A percentile compares a stretch with the other conserved stretches of the same genome.
Evolutionary conservation across 2,329 filamentous ascomycete species (phyloP).

Genomic region (Paecilomyces dactylethromorphus): DNA sequence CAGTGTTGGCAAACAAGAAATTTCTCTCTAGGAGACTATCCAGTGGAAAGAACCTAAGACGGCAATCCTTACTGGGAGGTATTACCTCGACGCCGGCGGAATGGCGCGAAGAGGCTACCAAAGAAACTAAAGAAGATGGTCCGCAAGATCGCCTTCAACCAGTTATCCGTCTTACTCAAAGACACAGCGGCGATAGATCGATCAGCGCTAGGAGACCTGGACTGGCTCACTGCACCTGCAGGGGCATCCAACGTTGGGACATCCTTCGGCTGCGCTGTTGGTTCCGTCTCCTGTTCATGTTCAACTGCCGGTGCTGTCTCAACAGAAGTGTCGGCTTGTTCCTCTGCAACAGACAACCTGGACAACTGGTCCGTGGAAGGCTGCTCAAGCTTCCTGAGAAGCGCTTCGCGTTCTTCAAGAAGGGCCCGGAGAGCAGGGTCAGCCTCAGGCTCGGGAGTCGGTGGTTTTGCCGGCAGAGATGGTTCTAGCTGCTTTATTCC

Average conservation of each 20-base stretch:
- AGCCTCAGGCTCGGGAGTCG: conserved; percentile 23
- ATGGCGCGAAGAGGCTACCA: conserved; percentile 31
- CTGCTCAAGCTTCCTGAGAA: conserved; percentile 22
- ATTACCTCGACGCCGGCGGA: conserved; percentile 27
- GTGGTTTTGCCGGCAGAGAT: conserved; percentile 12
- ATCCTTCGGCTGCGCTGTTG: neutral
- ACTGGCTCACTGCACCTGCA: conserved; percentile 3
- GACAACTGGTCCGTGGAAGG: conserved; percentile 23
- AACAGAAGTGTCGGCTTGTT: conserved; percentile 74
- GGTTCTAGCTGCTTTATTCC: conserved; percentile 16
- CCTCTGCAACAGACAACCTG: conserved; percentile 71
- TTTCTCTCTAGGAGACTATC: conserved; percentile 2
- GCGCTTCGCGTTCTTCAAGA: conserved; percentile 25
- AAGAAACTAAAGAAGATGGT: conserved; percentile 35
- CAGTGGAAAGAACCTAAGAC: conserved; percentile 4
- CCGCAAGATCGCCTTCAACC: conserved; percentile 34
- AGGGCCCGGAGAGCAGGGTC: conserved; percentile 24
- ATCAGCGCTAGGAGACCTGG: conserved; percentile 12
- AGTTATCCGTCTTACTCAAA: conserved; percentile 31
- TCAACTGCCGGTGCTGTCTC: neutral
- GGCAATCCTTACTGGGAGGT: conserved; percentile 18
- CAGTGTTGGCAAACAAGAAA: conserved; percentile 15
- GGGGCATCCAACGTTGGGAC: neutral
- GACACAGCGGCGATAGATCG: conserved; percentile 34
- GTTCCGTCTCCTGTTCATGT: neutral